Evolutionary conservation across 306 rosid genomes (phyloP).

Genomic region (Corylus americana): DNA sequence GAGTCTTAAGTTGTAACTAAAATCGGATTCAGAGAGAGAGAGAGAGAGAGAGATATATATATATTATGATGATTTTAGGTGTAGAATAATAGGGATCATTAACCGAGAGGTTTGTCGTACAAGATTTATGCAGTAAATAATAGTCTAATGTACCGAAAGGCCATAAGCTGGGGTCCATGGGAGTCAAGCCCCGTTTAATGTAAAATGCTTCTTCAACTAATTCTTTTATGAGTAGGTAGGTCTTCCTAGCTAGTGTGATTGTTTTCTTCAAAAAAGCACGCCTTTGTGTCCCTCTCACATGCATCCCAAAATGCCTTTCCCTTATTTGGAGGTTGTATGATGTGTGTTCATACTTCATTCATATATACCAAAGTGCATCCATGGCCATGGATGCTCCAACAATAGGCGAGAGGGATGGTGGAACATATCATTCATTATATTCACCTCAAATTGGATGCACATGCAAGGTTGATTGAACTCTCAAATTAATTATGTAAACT

Average conservation of each 20-base stretch:
- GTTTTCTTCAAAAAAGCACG: conserved; percentile 34
- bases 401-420: conserved; percentile 16
- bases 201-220: not conserved
- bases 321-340: conserved; percentile 22
- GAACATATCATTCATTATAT: conserved; percentile 42
- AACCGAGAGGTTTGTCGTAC: conserved; percentile 17
- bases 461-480: conserved; percentile 16
- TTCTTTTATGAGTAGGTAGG: conserved; percentile 18
- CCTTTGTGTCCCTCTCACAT: conserved; percentile 44
- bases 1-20: not conserved
- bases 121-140: not conserved
- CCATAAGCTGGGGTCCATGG: conserved; percentile 4
- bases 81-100: conserved; percentile 2
- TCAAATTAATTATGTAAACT: not conserved
- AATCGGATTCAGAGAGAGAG: not conserved
- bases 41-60: too few relatives aligned
- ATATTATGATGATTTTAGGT: not conserved
- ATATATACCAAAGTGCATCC: conserved; percentile 1
- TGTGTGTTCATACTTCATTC: conserved; percentile 10
- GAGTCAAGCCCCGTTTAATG: not conserved
- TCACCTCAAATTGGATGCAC: conserved; percentile 48
- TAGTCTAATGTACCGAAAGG: conserved; percentile 13
- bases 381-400: not conserved
- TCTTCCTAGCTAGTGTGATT: conserved; percentile 30
- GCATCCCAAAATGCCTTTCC: conserved; percentile 49